phyloP scores from a whole-genome alignment of 345 rosid species.

The Citrus reticulata region DNA sequence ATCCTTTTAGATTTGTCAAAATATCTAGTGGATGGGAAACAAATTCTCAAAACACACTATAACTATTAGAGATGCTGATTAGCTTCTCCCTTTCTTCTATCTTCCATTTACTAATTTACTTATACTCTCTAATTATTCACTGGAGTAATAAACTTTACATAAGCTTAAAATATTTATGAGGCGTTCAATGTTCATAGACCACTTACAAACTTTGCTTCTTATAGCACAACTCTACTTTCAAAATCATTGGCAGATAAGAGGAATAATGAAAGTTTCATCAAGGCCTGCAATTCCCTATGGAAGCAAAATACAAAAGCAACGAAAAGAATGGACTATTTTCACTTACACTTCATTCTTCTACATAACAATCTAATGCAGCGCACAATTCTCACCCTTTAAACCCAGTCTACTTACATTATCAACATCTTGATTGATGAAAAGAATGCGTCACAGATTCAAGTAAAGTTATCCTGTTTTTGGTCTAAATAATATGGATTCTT shows the following conservation, averaged over 20 bases:
- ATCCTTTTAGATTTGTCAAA: too few relatives aligned
- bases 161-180: too few relatives aligned
- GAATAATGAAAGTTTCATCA: background rate
- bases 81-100: too few relatives aligned
- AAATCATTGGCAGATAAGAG: background rate
- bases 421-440: constrained; percentile 20
- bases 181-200: too few relatives aligned
- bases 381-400: background rate
- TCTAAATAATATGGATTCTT: constrained; percentile 45
- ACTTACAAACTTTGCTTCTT: too few relatives aligned
- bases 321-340: constrained; percentile 8
- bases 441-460: constrained; percentile 11
- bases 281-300: background rate
- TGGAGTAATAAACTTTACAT: too few relatives aligned
- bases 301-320: background rate
- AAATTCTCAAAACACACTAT: too few relatives aligned
- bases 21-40: too few relatives aligned
- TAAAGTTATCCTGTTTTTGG: constrained; percentile 23
- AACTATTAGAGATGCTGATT: too few relatives aligned
- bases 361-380: constrained; percentile 12
- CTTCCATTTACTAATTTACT: too few relatives aligned
- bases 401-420: constrained; percentile 23
- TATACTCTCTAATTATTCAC: too few relatives aligned
- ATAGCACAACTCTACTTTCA: background rate
- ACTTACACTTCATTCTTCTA: constrained; percentile 15